Conservation (phyloP, 371 early-diverging fungal genomes). For the Sporodiniella umbellata region DNA sequence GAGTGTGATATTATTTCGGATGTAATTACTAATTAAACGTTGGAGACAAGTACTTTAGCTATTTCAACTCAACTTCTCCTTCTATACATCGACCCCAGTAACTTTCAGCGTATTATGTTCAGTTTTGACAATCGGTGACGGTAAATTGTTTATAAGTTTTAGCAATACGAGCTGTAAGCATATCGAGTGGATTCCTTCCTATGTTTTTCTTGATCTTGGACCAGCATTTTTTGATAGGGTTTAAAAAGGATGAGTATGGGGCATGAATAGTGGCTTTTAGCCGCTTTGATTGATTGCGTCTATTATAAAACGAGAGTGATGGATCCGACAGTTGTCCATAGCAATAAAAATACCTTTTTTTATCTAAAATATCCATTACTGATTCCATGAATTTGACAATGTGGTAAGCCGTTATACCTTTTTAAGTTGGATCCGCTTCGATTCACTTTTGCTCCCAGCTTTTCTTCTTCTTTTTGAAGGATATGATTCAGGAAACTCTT, state of each 20-base stretch:
- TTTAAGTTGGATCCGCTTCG: neutral
- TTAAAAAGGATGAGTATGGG: constrained; percentile 14
- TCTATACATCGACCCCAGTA: constrained; percentile 11
- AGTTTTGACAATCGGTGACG: constrained; percentile 7
- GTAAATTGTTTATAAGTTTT: constrained; percentile 7
- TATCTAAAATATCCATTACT: constrained; percentile 13
- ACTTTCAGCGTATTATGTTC: constrained; percentile 9
- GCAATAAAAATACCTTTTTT: constrained; percentile 7
- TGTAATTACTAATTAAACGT: no score
- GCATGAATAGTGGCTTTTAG: constrained; percentile 8
- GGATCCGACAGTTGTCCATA: constrained; percentile 3
- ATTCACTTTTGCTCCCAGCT: neutral
- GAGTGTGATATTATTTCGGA: neutral
- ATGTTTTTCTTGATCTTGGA: constrained; percentile 10
- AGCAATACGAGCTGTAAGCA: constrained; percentile 13
- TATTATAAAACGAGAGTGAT: constrained; percentile 3
- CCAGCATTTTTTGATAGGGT: constrained; percentile 19
- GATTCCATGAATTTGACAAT: constrained; percentile 4
- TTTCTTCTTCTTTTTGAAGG: constrained; percentile 16
- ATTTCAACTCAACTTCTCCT: constrained; percentile 11
- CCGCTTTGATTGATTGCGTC: constrained; percentile 4
- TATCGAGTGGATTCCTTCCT: constrained; percentile 9
- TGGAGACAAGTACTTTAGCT: neutral
- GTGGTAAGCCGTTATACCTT: constrained; percentile 12
- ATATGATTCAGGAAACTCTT: constrained; percentile 1